A percentile compares a stretch with the other conserved stretches of the same genome.
Evolutionary conservation across 2,329 filamentous ascomycete genomes (phyloP).

Genomic region (Arthrobotrys pseudoclavata): DNA sequence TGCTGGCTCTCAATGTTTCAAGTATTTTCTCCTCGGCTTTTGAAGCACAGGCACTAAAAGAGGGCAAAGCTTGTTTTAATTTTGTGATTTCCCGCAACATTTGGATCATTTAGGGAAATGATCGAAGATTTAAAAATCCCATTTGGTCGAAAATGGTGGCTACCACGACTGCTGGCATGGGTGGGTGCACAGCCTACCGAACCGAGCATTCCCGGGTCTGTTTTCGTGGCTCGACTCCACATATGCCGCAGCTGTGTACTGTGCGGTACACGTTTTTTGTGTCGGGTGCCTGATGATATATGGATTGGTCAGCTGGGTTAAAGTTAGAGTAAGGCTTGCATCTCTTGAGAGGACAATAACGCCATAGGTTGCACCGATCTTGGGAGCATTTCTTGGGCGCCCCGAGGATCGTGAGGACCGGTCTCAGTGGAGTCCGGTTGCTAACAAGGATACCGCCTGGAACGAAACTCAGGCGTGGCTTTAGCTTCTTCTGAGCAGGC

Average conservation of each 20-base stretch:
- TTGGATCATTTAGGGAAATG: constrained; percentile 3
- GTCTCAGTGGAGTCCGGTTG: constrained; percentile 28
- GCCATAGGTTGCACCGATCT: constrained; percentile 37
- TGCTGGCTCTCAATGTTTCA: constrained; percentile 21
- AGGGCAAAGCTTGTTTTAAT: constrained; percentile 14
- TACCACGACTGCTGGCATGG: constrained; percentile 4
- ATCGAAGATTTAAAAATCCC: constrained; percentile 33
- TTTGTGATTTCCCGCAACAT: neutral
- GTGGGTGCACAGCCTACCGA: constrained; percentile 6
- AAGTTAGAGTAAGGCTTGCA: constrained; percentile 26
- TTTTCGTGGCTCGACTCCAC: constrained; percentile 12
- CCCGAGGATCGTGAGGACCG: constrained; percentile 43
- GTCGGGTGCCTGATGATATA: constrained; percentile 37
- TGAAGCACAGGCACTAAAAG: neutral
- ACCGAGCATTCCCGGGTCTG: constrained; percentile 34
- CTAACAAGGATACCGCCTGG: constrained; percentile 24
- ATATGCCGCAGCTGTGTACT: constrained; percentile 1
- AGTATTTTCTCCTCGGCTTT: constrained; percentile 19
- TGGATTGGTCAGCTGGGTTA: constrained; percentile 42
- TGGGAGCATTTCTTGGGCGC: constrained; percentile 21
- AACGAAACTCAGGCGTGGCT: neutral
- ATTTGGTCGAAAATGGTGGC: constrained; percentile 10
- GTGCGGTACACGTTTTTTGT: neutral
- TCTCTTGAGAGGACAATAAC: neutral
- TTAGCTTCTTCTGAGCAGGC: constrained; percentile 1